Percentiles rank a stretch among this genome's conserved stretches.
Evolutionary conservation across 2,329 filamentous ascomycete genomes (phyloP).

Genomic region (Tolypocladium inflatum): DNA sequence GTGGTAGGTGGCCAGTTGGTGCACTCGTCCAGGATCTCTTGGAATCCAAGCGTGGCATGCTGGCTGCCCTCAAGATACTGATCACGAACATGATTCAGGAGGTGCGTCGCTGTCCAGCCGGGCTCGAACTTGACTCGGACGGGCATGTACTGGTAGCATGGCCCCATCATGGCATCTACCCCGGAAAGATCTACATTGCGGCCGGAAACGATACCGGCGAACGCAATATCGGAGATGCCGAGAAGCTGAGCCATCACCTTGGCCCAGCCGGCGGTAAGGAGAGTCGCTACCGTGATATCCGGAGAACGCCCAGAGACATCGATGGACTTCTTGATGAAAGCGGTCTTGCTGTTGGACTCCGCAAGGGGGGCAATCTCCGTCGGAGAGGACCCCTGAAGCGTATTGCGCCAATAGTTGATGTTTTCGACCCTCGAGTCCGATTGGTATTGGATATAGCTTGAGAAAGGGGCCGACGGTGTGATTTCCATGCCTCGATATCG

Average conservation of each 20-base stretch:
- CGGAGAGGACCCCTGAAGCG: background rate
- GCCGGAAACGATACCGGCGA: slow-evolving; percentile 17
- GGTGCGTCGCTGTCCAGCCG: slow-evolving; percentile 11
- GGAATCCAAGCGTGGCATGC: slow-evolving; percentile 13
- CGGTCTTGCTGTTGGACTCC: slow-evolving; percentile 7
- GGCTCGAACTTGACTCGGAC: slow-evolving; percentile 14
- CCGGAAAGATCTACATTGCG: slow-evolving; percentile 12
- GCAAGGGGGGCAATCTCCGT: slow-evolving; percentile 3
- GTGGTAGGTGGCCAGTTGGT: slow-evolving; percentile 9
- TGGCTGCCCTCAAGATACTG: slow-evolving; percentile 14
- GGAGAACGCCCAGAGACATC: slow-evolving; percentile 12
- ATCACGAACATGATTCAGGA: slow-evolving; percentile 12
- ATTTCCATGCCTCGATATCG: slow-evolving; percentile 22
- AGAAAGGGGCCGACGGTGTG: slow-evolving; percentile 10
- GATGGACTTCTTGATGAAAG: slow-evolving; percentile 15
- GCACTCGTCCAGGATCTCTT: slow-evolving; percentile 10
- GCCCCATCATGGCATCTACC: slow-evolving; percentile 15
- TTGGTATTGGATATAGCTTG: slow-evolving; percentile 7
- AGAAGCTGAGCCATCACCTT: slow-evolving; percentile 13
- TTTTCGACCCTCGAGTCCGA: background rate
- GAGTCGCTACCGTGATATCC: slow-evolving; percentile 14
- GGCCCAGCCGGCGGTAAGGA: slow-evolving; percentile 18
- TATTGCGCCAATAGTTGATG: background rate
- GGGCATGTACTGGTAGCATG: slow-evolving; percentile 19
- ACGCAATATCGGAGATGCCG: slow-evolving; percentile 12